These are phyloP conservation scores for Diaporthe caulivora DNA, from an alignment of 2,329 filamentous ascomycete genomes.

Conservation along the genomic window DNA sequence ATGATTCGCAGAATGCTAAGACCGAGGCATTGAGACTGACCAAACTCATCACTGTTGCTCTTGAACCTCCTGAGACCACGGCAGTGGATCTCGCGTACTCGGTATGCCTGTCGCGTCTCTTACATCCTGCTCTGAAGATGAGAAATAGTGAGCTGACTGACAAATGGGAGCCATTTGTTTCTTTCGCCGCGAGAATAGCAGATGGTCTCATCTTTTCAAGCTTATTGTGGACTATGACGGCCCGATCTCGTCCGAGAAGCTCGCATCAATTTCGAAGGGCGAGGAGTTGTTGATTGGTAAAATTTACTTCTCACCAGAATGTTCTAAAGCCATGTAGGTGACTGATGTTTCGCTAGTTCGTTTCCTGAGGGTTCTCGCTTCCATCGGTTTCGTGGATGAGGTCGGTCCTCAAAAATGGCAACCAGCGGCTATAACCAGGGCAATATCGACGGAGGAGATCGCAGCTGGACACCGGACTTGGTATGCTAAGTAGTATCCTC, in stretches of 20 bases:
- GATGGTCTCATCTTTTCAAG: conserved; percentile 45
- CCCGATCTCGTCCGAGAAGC: conserved; percentile 41
- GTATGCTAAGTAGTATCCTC: conserved; percentile 40
- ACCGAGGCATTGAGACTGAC: neutral
- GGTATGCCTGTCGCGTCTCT: neutral
- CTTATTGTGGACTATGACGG: conserved; percentile 38
- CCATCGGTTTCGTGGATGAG: conserved; percentile 45
- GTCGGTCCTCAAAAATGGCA: conserved; percentile 43
- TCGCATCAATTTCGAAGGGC: conserved; percentile 42
- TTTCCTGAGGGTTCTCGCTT: conserved; percentile 43
- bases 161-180: conserved; percentile 41
- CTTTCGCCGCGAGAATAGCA: conserved; percentile 43
- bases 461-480: conserved; percentile 44
- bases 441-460: conserved; percentile 46
- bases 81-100: neutral
- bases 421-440: conserved; percentile 44
- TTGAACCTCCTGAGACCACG: neutral
- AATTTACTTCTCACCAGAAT: neutral
- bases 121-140: neutral
- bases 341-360: conserved; percentile 33
- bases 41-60: neutral
- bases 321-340: neutral
- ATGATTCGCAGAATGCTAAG: neutral
- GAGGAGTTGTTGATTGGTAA: conserved; percentile 47
- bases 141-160: neutral